Evolutionary conservation across 345 rosid genomes (phyloP).

Genomic region (Camelina laxa): DNA sequence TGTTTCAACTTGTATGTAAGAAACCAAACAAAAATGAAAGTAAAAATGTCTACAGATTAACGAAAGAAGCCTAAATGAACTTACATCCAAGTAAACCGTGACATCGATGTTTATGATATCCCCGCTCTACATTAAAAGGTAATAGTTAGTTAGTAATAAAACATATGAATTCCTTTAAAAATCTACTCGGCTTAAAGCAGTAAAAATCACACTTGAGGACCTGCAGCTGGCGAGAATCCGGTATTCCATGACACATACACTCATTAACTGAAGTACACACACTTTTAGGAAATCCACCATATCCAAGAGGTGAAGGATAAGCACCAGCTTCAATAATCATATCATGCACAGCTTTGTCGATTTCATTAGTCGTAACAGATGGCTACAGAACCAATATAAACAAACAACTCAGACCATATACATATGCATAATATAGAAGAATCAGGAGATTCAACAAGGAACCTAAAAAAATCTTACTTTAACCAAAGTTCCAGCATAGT

Average conservation of each 20-base stretch:
- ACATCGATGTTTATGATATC: constrained; percentile 94
- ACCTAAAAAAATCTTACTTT: constrained; percentile 52
- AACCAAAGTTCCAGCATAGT: constrained; percentile 78
- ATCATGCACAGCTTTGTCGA: constrained; percentile 87
- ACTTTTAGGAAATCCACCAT: constrained; percentile 95
- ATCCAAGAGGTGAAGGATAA: constrained; percentile 98
- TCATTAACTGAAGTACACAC: constrained; percentile 95
- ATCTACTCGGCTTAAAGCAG: constrained; percentile 11
- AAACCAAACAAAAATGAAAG: constrained; percentile 25
- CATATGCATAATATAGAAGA: neutral
- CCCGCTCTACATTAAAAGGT: constrained; percentile 65
- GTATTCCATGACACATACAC: constrained; percentile 98
- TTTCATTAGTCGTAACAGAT: constrained; percentile 88
- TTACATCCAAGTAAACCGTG: constrained; percentile 90
- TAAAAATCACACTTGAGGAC: constrained; percentile 44
- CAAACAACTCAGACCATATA: constrained; percentile 13
- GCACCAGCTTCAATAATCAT: constrained; percentile 96
- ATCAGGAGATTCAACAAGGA: neutral
- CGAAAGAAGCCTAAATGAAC: constrained; percentile 21
- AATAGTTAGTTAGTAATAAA: constrained; percentile 29
- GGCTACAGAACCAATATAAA: constrained; percentile 55
- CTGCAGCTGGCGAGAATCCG: constrained; percentile 97
- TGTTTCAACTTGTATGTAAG: neutral
- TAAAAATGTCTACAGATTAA: constrained; percentile 27
- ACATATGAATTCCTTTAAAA: neutral